These are phyloP conservation scores for Alternaria arborescens DNA, from an alignment of 2,329 filamentous ascomycete genomes.

Conservation along the genomic window DNA sequence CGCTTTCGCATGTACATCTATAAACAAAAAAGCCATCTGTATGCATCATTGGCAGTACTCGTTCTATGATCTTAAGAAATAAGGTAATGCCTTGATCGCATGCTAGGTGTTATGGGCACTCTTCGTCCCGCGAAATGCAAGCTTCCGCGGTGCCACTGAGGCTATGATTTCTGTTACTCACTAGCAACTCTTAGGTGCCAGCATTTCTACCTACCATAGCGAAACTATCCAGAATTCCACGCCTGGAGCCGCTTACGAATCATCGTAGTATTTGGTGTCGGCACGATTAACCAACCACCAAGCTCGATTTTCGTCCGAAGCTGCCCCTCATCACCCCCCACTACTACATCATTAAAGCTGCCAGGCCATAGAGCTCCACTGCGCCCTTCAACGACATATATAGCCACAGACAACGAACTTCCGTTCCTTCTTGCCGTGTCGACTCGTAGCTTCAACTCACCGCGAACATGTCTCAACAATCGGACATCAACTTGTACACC, in stretches of 20 bases:
- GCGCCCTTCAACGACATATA: neutral
- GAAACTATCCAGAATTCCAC: neutral
- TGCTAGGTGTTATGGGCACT: neutral
- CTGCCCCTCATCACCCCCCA: slow-evolving; percentile 37
- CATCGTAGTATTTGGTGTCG: neutral
- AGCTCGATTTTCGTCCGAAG: slow-evolving; percentile 30
- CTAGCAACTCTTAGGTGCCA: neutral
- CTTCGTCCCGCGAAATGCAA: neutral
- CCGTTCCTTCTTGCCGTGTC: neutral
- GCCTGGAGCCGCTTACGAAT: neutral
- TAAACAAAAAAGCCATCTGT: neutral
- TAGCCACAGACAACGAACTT: neutral
- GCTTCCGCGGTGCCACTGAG: neutral
- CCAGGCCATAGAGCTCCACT: slow-evolving; percentile 1
- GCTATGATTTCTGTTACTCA: neutral
- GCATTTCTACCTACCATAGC: neutral
- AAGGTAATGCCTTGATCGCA: neutral
- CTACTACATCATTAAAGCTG: slow-evolving; percentile 8
- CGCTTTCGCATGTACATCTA: neutral
- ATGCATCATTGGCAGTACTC: neutral
- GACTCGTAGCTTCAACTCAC: neutral
- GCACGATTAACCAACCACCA: slow-evolving; percentile 37
- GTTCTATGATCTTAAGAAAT: neutral
- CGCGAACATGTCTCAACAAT: slow-evolving; percentile 42
- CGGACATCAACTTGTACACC: slow-evolving; percentile 83